Conservation (phyloP, 2,329 filamentous ascomycete genomes). For the Rugonectria rugulosa region DNA sequence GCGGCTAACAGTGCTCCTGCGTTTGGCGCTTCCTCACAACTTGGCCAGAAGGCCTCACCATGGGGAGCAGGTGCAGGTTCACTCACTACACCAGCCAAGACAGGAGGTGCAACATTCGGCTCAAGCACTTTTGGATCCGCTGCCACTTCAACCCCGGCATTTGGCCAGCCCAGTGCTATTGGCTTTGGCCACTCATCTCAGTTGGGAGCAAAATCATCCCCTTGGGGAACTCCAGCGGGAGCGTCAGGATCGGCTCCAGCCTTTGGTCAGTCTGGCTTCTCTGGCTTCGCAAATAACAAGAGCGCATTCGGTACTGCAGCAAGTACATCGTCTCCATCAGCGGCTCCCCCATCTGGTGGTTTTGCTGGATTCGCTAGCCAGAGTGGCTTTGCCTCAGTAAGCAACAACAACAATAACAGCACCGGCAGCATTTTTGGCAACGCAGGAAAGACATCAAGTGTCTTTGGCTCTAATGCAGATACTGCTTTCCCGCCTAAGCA, state of each 20-base stretch:
- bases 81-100: slow-evolving; percentile 40
- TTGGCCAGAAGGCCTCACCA: slow-evolving; percentile 60
- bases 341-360: slow-evolving; percentile 49
- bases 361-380: slow-evolving; percentile 64
- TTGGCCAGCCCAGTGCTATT: slow-evolving; percentile 56
- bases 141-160: slow-evolving; percentile 51
- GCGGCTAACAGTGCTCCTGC: slow-evolving; percentile 48
- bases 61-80: slow-evolving; percentile 55
- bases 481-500: slow-evolving; percentile 40
- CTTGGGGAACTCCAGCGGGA: slow-evolving; percentile 54
- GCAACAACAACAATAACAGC: slow-evolving; percentile 43
- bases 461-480: slow-evolving; percentile 38
- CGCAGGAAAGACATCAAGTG: slow-evolving; percentile 41
- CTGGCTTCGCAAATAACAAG: slow-evolving; percentile 48
- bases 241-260: slow-evolving; percentile 46
- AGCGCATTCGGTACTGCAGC: slow-evolving; percentile 50
- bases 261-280: slow-evolving; percentile 64
- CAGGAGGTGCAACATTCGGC: slow-evolving; percentile 52
- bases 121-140: slow-evolving; percentile 53
- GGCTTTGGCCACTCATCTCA: slow-evolving; percentile 63
- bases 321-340: slow-evolving; percentile 36
- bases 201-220: slow-evolving; percentile 58
- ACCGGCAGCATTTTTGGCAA: slow-evolving; percentile 30
- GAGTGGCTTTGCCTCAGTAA: slow-evolving; percentile 62
- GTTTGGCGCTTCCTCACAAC: slow-evolving; percentile 56